A percentile compares a stretch with the other conserved stretches of the same genome.
These are phyloP conservation scores for Mangifera indica DNA, from an alignment of 345 rosid species.

Conservation along the genomic window DNA sequence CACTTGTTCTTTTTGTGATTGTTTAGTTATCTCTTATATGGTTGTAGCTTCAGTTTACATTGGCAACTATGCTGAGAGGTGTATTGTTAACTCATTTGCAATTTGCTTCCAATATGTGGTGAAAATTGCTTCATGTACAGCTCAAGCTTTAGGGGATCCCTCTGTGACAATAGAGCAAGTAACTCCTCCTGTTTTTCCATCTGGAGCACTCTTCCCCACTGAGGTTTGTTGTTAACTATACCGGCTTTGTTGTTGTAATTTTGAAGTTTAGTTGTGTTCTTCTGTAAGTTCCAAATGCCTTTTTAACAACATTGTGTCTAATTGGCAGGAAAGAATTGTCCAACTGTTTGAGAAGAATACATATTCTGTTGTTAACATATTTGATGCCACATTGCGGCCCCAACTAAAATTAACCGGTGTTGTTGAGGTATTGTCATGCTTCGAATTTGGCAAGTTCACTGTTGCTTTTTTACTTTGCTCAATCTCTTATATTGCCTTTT, in stretches of 20 bases:
- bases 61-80: too few relatives aligned
- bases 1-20: too few relatives aligned
- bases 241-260: background rate
- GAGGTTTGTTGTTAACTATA: constrained; percentile 50
- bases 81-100: background rate
- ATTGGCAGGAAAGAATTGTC: constrained; percentile 74
- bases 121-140: constrained; percentile 32
- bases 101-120: constrained; percentile 6
- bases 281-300: constrained; percentile 1
- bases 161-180: constrained; percentile 76
- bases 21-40: too few relatives aligned
- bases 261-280: background rate
- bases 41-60: too few relatives aligned
- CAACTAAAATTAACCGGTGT: constrained; percentile 85
- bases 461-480: background rate
- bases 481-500: background rate
- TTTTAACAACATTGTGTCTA: background rate
- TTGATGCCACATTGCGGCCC: constrained; percentile 89
- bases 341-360: constrained; percentile 83
- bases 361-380: constrained; percentile 87
- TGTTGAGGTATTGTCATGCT: constrained; percentile 61
- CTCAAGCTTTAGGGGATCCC: constrained; percentile 84
- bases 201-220: constrained; percentile 79
- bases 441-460: background rate
- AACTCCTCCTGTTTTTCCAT: constrained; percentile 70